Base-by-base conservation (phyloP, 345 rosid species). In the Odontarrhena argentea region DNA sequence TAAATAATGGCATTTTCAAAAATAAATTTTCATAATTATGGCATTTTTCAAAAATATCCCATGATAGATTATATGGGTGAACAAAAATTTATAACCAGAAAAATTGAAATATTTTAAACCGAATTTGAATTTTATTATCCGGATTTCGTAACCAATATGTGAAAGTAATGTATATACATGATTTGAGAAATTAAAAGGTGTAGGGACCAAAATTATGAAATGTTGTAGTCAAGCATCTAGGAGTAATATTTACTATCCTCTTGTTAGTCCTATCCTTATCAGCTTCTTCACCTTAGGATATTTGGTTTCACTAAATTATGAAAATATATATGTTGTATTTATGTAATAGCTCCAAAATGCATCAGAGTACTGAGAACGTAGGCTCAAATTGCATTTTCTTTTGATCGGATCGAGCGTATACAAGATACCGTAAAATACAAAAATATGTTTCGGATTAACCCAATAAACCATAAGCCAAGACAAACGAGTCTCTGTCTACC, bases 171-270 rank as follows among this genome's bases (percentile, higher is more conserved):
- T 10, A 44, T 13, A 0, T 44, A 11, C 6, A 44, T 6, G 7
- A 44, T 4, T 44, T 44, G 7, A 44, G 46, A 63, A 18, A 53
- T 10, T 67, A 45, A 54, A 44, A 44, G 55, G 45, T 63, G 64
- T 63, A 63, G 58, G 69, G 70, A 71, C 65, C 59, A 40, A 40
- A 3, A 2, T 2, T 34, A 48, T 55, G 22, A 14, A 64, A 71
- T 56, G 76, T 55, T 46, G 28, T 45, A 63, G 50, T 47, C 63
- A 46, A 55, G n/a, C 64, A 71, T 46, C 8, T 34, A 70, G 32
- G 9, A 42, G 30, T 60, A 18, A 18, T 18, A 18, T 18, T 18
- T 18, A 18, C 22, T 13, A 10, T 43, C 46, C 30, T 25, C 41
- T 37, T 3, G 7, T 3, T 10, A 61, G 34, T 54, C 13, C 3